phyloP scores from a whole-genome alignment of 2,329 filamentous ascomycete genomes.

The Alternaria dauci region DNA sequence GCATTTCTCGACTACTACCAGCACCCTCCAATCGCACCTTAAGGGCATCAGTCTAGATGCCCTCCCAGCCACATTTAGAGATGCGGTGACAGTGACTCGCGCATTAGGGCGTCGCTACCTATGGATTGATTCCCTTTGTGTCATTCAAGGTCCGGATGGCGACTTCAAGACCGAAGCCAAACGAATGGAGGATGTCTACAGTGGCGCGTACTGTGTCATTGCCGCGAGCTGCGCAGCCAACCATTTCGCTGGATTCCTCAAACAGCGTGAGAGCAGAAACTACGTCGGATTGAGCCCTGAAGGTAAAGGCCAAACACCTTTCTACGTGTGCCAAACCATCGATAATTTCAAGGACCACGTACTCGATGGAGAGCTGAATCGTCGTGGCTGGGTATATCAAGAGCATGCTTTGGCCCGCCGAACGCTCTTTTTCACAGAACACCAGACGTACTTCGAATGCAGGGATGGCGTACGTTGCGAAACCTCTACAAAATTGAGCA shows the following conservation, averaged over 20 bases:
- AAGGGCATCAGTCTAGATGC: neutral
- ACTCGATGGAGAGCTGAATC: constrained; percentile 22
- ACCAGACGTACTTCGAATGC: constrained; percentile 42
- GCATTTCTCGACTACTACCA: constrained; percentile 13
- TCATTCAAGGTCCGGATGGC: constrained; percentile 30
- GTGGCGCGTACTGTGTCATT: constrained; percentile 33
- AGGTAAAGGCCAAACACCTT: neutral
- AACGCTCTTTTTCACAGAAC: constrained; percentile 35
- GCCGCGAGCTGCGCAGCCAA: constrained; percentile 26
- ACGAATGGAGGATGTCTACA: constrained; percentile 36
- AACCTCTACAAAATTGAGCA: constrained; percentile 22
- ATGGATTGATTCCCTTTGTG: constrained; percentile 43
- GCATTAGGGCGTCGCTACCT: constrained; percentile 27
- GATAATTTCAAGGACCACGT: constrained; percentile 37
- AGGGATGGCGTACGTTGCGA: constrained; percentile 30
- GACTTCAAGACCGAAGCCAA: constrained; percentile 33
- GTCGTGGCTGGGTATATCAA: constrained; percentile 39
- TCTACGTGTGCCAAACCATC: constrained; percentile 25
- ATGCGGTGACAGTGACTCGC: constrained; percentile 31
- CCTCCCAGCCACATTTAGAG: constrained; percentile 29
- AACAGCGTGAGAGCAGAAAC: neutral
- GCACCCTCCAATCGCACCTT: constrained; percentile 4
- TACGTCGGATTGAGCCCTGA: neutral
- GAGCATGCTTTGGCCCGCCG: constrained; percentile 37
- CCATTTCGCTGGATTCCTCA: constrained; percentile 25